Base-by-base conservation (phyloP, 2,329 filamentous ascomycete species). In the Phialophora verrucosa region DNA sequence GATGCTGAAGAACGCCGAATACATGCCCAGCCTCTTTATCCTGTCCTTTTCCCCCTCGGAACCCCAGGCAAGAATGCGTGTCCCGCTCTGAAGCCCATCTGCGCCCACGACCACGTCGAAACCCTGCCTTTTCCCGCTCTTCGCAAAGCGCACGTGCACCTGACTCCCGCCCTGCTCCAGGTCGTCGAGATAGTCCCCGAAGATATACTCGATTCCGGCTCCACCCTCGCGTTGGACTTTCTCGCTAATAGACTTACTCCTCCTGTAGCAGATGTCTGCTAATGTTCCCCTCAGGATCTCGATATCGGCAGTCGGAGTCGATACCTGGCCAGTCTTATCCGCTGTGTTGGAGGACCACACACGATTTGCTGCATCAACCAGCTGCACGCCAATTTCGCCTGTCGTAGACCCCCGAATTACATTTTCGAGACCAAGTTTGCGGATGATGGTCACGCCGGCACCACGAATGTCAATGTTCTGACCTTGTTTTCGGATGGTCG, bases 221-320 rank as follows among this genome's bases (percentile, higher is more conserved):
- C 58, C 58, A 14, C 58, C 44, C 23, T 53, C 29, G 14, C 31
- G 25, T 38, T 42, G 25, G 11, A 51, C 42, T 11, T 42, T 27
- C 71, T 61, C 4, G 73, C 67, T 35, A 42, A 67, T 42, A 14
- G 62, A 59, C 53, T 77, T 42, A 42, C 72, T 72, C 14, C 75
- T 76, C 14, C 85, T 78, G 69, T 83, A 83, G 1, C 88, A 73
- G 1, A 88, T 76, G 12, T 76, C 74, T 3, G 81, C 80, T 14
- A 89, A 71, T 62, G 87, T 83, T 0, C 83, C 85, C 7, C 86
- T 78, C 80, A 89, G 84, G 56, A 89, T 84, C 75, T 89, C 87
- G 66, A 81, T 87, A 63, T 89, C 86, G 65, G 81, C 82, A 0
- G 83, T 85, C 27, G 86, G 74, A 68, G 75, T 72, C 23, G 83